These are phyloP conservation scores for Penicillium sp. DNA, from an alignment of 2,329 filamentous ascomycete genomes.

Conservation along the genomic window DNA sequence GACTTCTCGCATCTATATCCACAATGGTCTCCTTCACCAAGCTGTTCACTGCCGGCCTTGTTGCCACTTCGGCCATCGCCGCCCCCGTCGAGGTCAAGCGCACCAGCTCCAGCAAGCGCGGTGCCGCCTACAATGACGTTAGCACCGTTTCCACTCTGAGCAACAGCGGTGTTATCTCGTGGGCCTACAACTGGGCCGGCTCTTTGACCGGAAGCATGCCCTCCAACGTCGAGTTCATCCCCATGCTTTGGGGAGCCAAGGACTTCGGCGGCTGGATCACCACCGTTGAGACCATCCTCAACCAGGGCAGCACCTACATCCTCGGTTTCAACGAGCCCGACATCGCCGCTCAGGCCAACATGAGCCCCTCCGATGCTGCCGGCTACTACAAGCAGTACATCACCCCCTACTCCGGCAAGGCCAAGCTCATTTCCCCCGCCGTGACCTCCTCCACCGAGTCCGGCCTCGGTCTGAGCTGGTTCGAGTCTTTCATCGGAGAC, in stretches of 20 bases:
- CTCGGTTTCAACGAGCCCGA: constrained; percentile 54
- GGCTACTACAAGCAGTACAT: constrained; percentile 41
- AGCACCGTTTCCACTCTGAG: constrained; percentile 35
- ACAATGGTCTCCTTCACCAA: constrained; percentile 44
- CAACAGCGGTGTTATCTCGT: constrained; percentile 33
- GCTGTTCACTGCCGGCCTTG: constrained; percentile 33
- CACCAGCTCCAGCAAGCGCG: constrained; percentile 28
- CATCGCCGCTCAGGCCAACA: constrained; percentile 38
- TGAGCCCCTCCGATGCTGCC: constrained; percentile 41
- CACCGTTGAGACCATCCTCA: constrained; percentile 36
- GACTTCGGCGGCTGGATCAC: constrained; percentile 39
- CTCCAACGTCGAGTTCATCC: constrained; percentile 44
- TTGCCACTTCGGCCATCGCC: constrained; percentile 39
- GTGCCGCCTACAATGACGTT: constrained; percentile 44
- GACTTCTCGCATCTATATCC: constrained; percentile 3
- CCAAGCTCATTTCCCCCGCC: constrained; percentile 46
- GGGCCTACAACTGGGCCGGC: constrained; percentile 51
- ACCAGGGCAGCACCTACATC: constrained; percentile 39
- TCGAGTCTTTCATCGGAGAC: constrained; percentile 40
- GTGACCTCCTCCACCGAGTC: constrained; percentile 38
- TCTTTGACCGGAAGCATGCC: constrained; percentile 32
- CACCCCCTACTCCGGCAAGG: constrained; percentile 37
- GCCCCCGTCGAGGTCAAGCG: constrained; percentile 31
- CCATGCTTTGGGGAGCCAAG: constrained; percentile 48
- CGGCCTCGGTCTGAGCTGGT: constrained; percentile 43